A percentile compares a stretch with the other conserved stretches of the same genome.
Evolutionary conservation across 768 basidiomycete species (phyloP).

Genomic region (Sistotremastrum suecicum): DNA sequence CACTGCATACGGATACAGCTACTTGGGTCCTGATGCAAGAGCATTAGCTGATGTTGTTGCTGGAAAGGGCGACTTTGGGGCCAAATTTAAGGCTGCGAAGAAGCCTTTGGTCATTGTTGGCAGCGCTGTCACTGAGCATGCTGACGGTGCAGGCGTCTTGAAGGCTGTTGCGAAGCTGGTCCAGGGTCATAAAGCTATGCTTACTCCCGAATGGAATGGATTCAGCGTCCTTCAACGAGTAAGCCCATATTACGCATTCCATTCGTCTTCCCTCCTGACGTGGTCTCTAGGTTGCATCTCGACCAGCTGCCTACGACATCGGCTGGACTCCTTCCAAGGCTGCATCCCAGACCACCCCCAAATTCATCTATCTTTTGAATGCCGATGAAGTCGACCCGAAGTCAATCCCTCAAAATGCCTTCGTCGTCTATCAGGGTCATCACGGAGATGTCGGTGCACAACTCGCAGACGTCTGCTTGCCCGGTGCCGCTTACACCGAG

Average conservation of each 20-base stretch:
- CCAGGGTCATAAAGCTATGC: constrained; percentile 54
- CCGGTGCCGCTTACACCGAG: constrained; percentile 90
- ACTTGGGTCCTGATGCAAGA: constrained; percentile 66
- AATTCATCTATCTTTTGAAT: constrained; percentile 93
- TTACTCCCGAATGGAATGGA: constrained; percentile 92
- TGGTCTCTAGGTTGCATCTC: constrained; percentile 60
- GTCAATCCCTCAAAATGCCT: constrained; percentile 80
- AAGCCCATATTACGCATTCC: constrained; percentile 16
- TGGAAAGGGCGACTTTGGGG: constrained; percentile 66
- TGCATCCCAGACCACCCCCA: constrained; percentile 64
- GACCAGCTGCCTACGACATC: constrained; percentile 87
- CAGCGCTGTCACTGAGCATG: constrained; percentile 71
- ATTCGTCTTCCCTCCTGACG: background rate
- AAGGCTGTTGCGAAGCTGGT: constrained; percentile 70
- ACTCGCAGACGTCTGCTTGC: constrained; percentile 92
- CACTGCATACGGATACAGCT: constrained; percentile 86
- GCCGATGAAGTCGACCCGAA: constrained; percentile 87
- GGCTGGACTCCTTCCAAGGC: constrained; percentile 82
- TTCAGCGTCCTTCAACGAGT: constrained; percentile 89
- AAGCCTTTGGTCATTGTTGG: constrained; percentile 90
- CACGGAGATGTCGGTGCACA: constrained; percentile 96
- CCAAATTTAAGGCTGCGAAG: constrained; percentile 82
- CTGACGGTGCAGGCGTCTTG: constrained; percentile 68
- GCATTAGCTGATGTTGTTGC: constrained; percentile 64
- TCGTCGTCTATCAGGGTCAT: constrained; percentile 98